Percentiles rank a stretch among this genome's conserved stretches.
Evolutionary conservation across 768 basidiomycete genomes (phyloP).

Genomic region (Leccinum incarnatum): DNA sequence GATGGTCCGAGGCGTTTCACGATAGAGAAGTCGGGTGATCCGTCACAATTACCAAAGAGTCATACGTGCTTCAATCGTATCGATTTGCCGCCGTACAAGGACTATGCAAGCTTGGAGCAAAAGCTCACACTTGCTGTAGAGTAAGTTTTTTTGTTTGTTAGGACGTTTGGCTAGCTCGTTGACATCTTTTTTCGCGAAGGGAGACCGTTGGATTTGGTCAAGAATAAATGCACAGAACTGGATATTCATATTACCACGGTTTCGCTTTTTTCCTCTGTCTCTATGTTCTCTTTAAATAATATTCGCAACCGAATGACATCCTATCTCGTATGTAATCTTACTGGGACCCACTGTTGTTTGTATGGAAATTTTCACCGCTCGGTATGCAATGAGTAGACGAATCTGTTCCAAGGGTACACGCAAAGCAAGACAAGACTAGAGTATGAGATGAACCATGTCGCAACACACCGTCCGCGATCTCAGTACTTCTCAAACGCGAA

Average conservation of each 20-base stretch:
- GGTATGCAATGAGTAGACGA: neutral
- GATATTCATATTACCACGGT: conserved; percentile 15
- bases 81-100: conserved; percentile 97
- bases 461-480: conserved; percentile 2
- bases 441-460: neutral
- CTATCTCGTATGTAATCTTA: conserved; percentile 33
- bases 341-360: conserved; percentile 18
- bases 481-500: conserved; percentile 83
- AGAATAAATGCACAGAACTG: conserved; percentile 50
- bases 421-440: conserved; percentile 2
- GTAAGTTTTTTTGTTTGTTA: conserved; percentile 45
- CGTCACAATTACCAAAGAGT: conserved; percentile 94
- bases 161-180: conserved; percentile 11
- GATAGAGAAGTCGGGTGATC: conserved; percentile 98
- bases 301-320: conserved; percentile 14
- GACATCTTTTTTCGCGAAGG: conserved; percentile 37
- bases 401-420: neutral
- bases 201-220: conserved; percentile 95
- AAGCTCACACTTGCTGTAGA: conserved; percentile 94
- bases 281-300: neutral
- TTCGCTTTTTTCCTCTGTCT: neutral
- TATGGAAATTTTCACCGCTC: neutral
- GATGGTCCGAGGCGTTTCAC: conserved; percentile 97
- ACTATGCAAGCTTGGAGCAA: conserved; percentile 90
- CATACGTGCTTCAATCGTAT: conserved; percentile 96